A percentile compares a stretch with the other conserved stretches of the same genome.
Conservation (phyloP, 768 basidiomycete species). For the Boletales sp. region DNA sequence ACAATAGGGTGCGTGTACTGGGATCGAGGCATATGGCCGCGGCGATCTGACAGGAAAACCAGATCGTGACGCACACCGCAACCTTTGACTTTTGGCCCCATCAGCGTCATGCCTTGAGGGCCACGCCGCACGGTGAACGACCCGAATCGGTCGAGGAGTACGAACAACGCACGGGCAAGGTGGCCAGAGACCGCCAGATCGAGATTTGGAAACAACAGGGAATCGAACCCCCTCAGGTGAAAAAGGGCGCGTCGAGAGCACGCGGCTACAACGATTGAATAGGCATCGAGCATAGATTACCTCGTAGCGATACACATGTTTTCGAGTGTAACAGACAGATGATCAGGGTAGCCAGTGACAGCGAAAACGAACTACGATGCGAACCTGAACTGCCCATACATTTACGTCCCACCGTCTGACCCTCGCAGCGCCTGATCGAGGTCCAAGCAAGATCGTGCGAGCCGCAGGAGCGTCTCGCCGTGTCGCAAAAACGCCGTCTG, state of each 20-base stretch:
- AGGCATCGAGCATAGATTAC: no score
- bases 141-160: constrained; percentile 76
- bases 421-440: constrained; percentile 17
- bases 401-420: neutral
- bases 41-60: neutral
- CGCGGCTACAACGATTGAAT: constrained; percentile 61
- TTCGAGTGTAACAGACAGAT: neutral
- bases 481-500: constrained; percentile 21
- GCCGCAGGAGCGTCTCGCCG: constrained; percentile 15
- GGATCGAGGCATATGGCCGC: neutral
- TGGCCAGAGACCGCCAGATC: constrained; percentile 68
- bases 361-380: neutral
- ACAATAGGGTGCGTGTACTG: constrained; percentile 59
- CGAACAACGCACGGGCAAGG: constrained; percentile 57
- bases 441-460: constrained; percentile 20
- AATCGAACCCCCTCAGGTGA: constrained; percentile 35
- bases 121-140: constrained; percentile 77
- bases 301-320: no score
- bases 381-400: constrained; percentile 1
- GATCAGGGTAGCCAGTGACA: neutral
- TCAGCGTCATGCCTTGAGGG: constrained; percentile 73
- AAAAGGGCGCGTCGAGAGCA: constrained; percentile 33
- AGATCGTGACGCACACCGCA: constrained; percentile 75
- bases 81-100: constrained; percentile 82
- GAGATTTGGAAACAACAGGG: constrained; percentile 73